Percentiles rank a stretch among this genome's conserved stretches.
Evolutionary conservation across 352 stramenopile genomes (phyloP).

Genomic region (Pythium phragmitis): DNA sequence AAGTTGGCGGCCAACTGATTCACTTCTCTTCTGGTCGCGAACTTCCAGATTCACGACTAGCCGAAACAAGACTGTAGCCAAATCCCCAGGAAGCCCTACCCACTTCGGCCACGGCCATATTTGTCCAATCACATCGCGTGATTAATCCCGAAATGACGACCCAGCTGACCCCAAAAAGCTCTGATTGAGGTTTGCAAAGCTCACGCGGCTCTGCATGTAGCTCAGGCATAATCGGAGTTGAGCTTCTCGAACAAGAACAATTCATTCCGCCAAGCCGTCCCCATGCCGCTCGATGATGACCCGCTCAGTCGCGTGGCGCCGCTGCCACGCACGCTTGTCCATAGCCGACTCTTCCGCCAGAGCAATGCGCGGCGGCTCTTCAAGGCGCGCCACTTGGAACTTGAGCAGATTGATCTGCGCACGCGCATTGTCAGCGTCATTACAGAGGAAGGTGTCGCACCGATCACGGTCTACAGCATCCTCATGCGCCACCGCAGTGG

Average conservation of each 20-base stretch:
- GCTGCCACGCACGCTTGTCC: conserved; percentile 17
- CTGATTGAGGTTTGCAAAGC: too few species aligned
- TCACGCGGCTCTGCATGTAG: not conserved
- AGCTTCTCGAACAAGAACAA: not conserved
- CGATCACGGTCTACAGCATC: conserved; percentile 68
- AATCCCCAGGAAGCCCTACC: not conserved
- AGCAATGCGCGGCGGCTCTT: conserved; percentile 50
- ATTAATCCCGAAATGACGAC: not conserved
- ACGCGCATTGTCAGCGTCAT: conserved; percentile 24
- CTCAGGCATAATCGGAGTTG: not conserved
- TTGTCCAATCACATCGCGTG: not conserved
- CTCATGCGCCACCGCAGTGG: conserved; percentile 40
- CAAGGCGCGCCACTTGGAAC: conserved; percentile 53
- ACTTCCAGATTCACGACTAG: conserved; percentile 6
- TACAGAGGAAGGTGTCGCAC: conserved; percentile 21
- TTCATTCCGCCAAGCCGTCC: not conserved
- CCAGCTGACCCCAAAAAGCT: not conserved
- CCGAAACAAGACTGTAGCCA: not conserved
- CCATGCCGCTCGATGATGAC: conserved; percentile 6
- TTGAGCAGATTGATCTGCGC: conserved; percentile 48
- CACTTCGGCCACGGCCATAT: not conserved
- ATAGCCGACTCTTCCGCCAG: conserved; percentile 37
- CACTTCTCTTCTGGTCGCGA: not conserved
- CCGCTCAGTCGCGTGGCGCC: conserved; percentile 5
- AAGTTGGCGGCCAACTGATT: too few species aligned